Base-by-base conservation (phyloP, 2,329 filamentous ascomycete genomes). In the Trichoderma arundinaceum region DNA sequence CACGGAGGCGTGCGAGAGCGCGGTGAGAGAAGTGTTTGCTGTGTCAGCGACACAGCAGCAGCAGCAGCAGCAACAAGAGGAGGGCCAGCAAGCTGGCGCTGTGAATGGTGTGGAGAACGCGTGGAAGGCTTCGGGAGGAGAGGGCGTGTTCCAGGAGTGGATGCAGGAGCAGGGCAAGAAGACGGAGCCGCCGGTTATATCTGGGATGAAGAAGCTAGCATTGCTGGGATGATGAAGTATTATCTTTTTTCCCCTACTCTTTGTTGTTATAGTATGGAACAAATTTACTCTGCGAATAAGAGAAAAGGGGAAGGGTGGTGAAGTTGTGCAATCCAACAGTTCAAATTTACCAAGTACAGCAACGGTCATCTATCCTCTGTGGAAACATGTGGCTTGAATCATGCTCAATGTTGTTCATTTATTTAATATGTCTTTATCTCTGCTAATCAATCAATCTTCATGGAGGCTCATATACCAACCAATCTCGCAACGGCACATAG, bases 11-110 rank as follows among this genome's bases (percentile, higher is more conserved):
- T 96, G 92, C 75, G 79, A 78, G 69, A 82, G 80, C 7, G 90
- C 90, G 49, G 82, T 93, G 15, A 81, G 78, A 9, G 90, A 96
- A 71, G 90, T 96, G 0, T 96, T 91, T 2, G 49, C 70, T 9
- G 65, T 67, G 62, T 58, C 56, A 12, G 68, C 71, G n/a, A 61
- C 69, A 17, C 61, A 69, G 41, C 67, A 68, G 44, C 68, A 70
- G 43, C 65, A 70, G 46, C 33, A 64, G 41, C 53, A 69, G 33
- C 67, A 68, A 6, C 68, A 70, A 41, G 64, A 69, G n/a, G 12
- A 39, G 19, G 35, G 22, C 22, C 22, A 28, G 22, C 22, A 28
- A 3, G 22, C 2, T 4, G 39, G n/a, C 39, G 41, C 49, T 8
- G 70, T 65, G 17, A 71, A 73, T 9, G 69, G 65, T 1, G 69